Percentiles rank a stretch among this genome's conserved stretches.
Evolutionary conservation across 148 eudicot species (phyloP).

Genomic region (Amaranthus cruentus): DNA sequence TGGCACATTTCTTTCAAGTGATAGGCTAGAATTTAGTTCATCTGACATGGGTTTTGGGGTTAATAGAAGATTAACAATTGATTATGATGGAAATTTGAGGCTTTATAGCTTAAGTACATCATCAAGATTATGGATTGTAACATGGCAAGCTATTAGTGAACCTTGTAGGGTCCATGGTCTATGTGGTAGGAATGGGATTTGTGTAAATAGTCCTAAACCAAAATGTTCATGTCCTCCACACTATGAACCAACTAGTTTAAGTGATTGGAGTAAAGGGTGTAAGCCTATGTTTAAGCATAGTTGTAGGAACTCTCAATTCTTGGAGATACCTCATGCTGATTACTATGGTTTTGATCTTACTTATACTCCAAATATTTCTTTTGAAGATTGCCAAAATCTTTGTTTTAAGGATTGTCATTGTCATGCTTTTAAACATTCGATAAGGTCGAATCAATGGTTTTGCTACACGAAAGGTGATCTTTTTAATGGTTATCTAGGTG

Average conservation of each 20-base stretch:
- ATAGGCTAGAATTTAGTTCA: slow-evolving; percentile 34
- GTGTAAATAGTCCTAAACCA: slow-evolving; percentile 37
- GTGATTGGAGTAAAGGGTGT: slow-evolving; percentile 55
- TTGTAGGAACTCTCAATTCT: slow-evolving; percentile 31
- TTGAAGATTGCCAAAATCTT: too few species aligned
- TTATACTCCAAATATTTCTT: too few species aligned
- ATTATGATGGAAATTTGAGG: slow-evolving; percentile 57
- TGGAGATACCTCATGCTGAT: slow-evolving; percentile 43
- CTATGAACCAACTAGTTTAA: slow-evolving; percentile 28
- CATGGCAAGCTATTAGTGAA: slow-evolving; percentile 41
- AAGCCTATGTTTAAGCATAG: slow-evolving; percentile 36
- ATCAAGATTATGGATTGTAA: slow-evolving; percentile 34
- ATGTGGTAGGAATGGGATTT: slow-evolving; percentile 54
- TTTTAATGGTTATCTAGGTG: slow-evolving; percentile 37
- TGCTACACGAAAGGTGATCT: slow-evolving; percentile 46
- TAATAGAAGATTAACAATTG: slow-evolving; percentile 43
- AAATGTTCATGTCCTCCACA: slow-evolving; percentile 51
- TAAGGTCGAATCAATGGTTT: slow-evolving; percentile 15
- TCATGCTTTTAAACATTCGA: slow-evolving; percentile 41
- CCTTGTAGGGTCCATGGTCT: slow-evolving; percentile 47
- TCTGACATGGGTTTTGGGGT: slow-evolving; percentile 39
- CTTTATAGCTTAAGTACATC: slow-evolving; percentile 43
- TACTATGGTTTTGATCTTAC: slow-evolving; percentile 51
- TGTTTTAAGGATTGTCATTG: slow-evolving; percentile 38
- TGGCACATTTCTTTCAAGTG: slow-evolving; percentile 40